These are phyloP conservation scores for Spizellomyces punctatus DNA, from an alignment of 192 early-diverging fungal species.

Conservation along the genomic window DNA sequence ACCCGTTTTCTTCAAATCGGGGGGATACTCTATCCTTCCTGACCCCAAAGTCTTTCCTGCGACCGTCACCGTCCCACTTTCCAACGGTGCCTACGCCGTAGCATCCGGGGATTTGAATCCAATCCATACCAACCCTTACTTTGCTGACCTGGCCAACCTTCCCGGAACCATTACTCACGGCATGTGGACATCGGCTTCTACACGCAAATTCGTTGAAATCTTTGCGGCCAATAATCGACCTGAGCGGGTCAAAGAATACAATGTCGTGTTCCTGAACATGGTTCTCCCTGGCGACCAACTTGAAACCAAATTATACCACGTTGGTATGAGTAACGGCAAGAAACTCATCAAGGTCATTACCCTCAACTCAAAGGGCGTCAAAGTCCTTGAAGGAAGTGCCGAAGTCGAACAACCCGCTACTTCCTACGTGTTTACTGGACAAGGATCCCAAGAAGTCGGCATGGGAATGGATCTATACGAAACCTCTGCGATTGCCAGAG, in stretches of 20 bases:
- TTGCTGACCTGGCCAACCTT: constrained; percentile 86
- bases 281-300: constrained; percentile 88
- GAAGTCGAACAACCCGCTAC: constrained; percentile 92
- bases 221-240: constrained; percentile 93
- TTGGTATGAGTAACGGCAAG: constrained; percentile 95
- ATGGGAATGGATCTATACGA: constrained; percentile 96
- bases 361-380: constrained; percentile 79
- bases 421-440: constrained; percentile 93
- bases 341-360: constrained; percentile 93
- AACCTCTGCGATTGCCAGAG: constrained; percentile 77
- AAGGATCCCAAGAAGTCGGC: constrained; percentile 93
- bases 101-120: constrained; percentile 92
- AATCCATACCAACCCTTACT: constrained; percentile 95
- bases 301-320: constrained; percentile 86
- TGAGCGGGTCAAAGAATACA: constrained; percentile 82
- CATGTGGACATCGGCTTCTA: constrained; percentile 95
- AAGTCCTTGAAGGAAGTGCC: constrained; percentile 86
- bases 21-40: constrained; percentile 92
- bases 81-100: constrained; percentile 86
- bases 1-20: constrained; percentile 75
- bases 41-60: constrained; percentile 81
- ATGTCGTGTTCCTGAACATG: constrained; percentile 90
- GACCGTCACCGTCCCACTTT: constrained; percentile 80
- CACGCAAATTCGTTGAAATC: constrained; percentile 94
- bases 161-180: constrained; percentile 94